These are phyloP conservation scores for Cryptosporidium felis DNA, from an alignment of 169 alveolate genomes.

Conservation along the genomic window DNA sequence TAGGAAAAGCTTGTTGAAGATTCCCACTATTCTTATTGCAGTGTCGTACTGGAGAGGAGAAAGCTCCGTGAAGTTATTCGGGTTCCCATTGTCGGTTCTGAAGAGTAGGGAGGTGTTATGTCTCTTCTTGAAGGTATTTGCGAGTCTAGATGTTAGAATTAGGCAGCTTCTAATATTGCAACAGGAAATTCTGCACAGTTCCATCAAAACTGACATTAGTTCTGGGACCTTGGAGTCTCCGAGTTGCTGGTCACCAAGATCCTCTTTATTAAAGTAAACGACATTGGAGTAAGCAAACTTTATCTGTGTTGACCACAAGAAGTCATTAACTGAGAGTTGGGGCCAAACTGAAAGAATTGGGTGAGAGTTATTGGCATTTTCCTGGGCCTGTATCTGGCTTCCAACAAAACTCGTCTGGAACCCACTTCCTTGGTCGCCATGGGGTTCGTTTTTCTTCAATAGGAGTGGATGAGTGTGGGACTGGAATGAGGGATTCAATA, in stretches of 20 bases:
- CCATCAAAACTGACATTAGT: slow-evolving; percentile 27
- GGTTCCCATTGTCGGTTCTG: slow-evolving; percentile 16
- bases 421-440: not conserved
- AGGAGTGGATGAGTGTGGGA: slow-evolving; percentile 61
- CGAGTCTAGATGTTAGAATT: slow-evolving; percentile 20
- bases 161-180: slow-evolving; percentile 46
- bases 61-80: not conserved
- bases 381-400: not conserved
- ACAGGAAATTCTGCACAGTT: slow-evolving; percentile 55
- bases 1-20: slow-evolving; percentile 9
- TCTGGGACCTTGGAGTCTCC: not conserved
- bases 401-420: not conserved
- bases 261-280: not conserved
- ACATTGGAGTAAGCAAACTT: slow-evolving; percentile 43
- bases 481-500: slow-evolving; percentile 33
- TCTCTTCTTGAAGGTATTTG: slow-evolving; percentile 37
- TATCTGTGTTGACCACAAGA: slow-evolving; percentile 64
- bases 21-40: slow-evolving; percentile 26
- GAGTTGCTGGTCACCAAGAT: not conserved
- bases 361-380: not conserved
- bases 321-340: slow-evolving; percentile 39
- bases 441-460: not conserved
- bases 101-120: not conserved
- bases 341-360: slow-evolving; percentile 69
- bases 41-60: slow-evolving; percentile 62